Conservation (phyloP, 371 early-diverging fungal genomes). For the Syncephalis fuscata region DNA sequence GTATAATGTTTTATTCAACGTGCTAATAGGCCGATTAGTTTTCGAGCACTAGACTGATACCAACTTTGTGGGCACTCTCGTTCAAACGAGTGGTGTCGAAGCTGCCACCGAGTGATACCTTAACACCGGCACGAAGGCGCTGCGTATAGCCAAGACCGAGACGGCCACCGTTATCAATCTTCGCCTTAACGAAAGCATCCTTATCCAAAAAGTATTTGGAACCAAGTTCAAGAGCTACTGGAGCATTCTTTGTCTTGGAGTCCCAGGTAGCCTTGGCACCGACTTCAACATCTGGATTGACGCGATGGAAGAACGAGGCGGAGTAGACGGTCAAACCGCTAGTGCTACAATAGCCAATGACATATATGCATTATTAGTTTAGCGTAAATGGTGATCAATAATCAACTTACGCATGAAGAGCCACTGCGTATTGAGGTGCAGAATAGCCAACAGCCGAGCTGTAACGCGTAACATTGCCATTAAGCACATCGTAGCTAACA, state of each 20-base stretch:
- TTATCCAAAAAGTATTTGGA: slow-evolving; percentile 83
- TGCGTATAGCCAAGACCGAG: slow-evolving; percentile 90
- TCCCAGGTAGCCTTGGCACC: slow-evolving; percentile 89
- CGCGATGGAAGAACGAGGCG: slow-evolving; percentile 91
- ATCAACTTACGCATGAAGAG: slow-evolving; percentile 71
- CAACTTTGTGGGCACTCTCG: slow-evolving; percentile 93
- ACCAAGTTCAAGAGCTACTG: slow-evolving; percentile 85
- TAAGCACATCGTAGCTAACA: slow-evolving; percentile 76
- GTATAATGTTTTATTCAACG: too few species aligned
- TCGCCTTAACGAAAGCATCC: slow-evolving; percentile 85
- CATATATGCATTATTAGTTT: too few species aligned
- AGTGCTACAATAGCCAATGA: too few species aligned
- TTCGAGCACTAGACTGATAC: slow-evolving; percentile 14
- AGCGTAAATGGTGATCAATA: slow-evolving; percentile 39
- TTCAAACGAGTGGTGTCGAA: slow-evolving; percentile 82
- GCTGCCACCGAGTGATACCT: slow-evolving; percentile 79
- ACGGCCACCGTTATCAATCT: slow-evolving; percentile 87
- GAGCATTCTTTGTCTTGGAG: slow-evolving; percentile 35
- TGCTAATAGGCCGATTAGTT: background rate
- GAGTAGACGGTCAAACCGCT: slow-evolving; percentile 48
- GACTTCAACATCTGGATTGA: slow-evolving; percentile 77
- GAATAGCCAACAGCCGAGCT: slow-evolving; percentile 74
- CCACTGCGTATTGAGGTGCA: slow-evolving; percentile 70
- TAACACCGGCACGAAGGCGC: slow-evolving; percentile 84
- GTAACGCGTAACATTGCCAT: slow-evolving; percentile 72